Percentiles rank a stretch among this genome's conserved stretches.
Conservation (phyloP, 2,329 filamentous ascomycete species). For the Aureobasidium sp. region DNA sequence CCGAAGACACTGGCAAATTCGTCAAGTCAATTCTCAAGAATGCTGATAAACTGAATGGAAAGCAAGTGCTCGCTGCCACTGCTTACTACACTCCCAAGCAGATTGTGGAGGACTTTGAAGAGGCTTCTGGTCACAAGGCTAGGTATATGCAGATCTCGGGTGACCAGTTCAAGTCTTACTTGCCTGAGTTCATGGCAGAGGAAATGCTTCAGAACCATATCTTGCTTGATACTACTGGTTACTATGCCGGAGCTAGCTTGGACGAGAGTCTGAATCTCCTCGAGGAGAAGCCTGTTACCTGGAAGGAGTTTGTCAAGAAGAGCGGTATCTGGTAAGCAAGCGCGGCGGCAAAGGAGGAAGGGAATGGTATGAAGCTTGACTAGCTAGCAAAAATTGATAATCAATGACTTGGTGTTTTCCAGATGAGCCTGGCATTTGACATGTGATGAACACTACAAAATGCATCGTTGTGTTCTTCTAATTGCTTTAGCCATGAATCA, state of each 20-base stretch:
- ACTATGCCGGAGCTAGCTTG: conserved; percentile 16
- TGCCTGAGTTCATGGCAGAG: conserved; percentile 19
- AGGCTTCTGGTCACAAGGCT: conserved; percentile 19
- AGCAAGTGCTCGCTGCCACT: conserved; percentile 19
- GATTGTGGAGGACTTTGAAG: conserved; percentile 17
- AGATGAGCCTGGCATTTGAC: not conserved
- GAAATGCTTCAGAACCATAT: conserved; percentile 24
- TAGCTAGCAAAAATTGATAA: not conserved
- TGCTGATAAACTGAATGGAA: conserved; percentile 19
- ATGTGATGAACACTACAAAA: not conserved
- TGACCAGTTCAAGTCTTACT: conserved; percentile 18
- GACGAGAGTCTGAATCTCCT: not conserved
- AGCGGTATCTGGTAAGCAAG: not conserved
- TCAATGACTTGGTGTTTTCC: not conserved
- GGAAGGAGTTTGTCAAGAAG: conserved; percentile 5
- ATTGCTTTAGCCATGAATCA: not conserved
- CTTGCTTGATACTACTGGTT: conserved; percentile 20
- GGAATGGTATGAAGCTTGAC: not conserved
- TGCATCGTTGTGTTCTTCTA: too few relatives aligned
- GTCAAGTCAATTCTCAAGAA: conserved; percentile 19
- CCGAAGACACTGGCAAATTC: conserved; percentile 21
- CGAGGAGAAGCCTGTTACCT: not conserved
- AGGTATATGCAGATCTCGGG: conserved; percentile 19
- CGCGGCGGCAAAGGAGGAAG: not conserved
- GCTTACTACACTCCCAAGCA: conserved; percentile 23